Conservation (phyloP, 305 asterid species). For the Euphrasia arctica region DNA sequence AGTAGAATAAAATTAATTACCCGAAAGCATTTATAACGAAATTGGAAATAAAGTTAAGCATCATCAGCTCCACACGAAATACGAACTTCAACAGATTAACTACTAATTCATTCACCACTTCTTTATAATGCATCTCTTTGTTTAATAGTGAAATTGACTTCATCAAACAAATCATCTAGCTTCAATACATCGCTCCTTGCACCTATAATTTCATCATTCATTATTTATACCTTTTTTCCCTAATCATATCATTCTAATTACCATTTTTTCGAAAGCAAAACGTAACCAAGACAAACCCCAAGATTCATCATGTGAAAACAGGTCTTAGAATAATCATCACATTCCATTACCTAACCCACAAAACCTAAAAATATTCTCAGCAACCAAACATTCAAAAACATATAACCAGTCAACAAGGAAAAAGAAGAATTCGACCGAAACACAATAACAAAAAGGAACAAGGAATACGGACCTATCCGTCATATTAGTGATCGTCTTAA, state of each 20-base stretch:
- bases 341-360: conserved; percentile 1
- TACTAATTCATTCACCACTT: too few relatives aligned
- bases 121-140: too few relatives aligned
- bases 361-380: background rate
- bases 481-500: conserved; percentile 46
- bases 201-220: too few relatives aligned
- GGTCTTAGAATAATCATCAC: background rate
- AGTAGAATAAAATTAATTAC: background rate
- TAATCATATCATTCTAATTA: background rate
- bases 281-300: background rate
- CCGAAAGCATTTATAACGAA: background rate
- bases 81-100: too few relatives aligned
- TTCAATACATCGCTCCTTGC: too few relatives aligned
- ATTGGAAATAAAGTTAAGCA: background rate
- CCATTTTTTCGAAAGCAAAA: background rate
- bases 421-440: too few relatives aligned
- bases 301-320: background rate
- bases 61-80: too few relatives aligned
- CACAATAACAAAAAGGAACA: too few relatives aligned
- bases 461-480: conserved; percentile 44
- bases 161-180: too few relatives aligned
- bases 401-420: too few relatives aligned
- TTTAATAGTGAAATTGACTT: too few relatives aligned
- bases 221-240: background rate
- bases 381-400: too few relatives aligned